Base-by-base conservation (phyloP, 805 yeast genomes). In the Suhomyces emberorum region DNA sequence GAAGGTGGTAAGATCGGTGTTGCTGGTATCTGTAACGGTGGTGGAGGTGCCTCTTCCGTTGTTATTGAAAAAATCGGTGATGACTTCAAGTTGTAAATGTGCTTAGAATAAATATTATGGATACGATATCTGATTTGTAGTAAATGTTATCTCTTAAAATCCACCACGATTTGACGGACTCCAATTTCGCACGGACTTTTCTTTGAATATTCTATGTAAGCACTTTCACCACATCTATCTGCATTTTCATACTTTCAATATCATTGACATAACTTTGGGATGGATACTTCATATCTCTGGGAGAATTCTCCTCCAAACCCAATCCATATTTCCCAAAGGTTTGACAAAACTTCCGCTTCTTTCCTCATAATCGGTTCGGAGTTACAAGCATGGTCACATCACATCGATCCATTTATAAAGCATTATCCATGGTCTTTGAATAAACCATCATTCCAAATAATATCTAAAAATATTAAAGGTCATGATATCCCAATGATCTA, bases 11-110 rank as follows among this genome's bases (percentile, higher is more conserved):
- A 83, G 69, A 63, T 81, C 50, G 99, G 99, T 62, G 88, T 80
- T 49, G 97, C 96, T 54, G 96, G 88, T 62, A 83, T 93, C 59
- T 93, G 98, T 76, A 93, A 93, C 65, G 98, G 99, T 72, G 99
- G 99, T 56, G 99, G 99, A 61, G 99, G 98, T 61, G 98, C 97
- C 33, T 83, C 95, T 38, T 82, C 98, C 17, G 72, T 93, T 54
- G 87, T 93, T 43, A 77, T 93, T 53, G 96, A 89, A 71, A 79
- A 72, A 53, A 55, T 79, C 29, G 67, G 58, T 27, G 40, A 34
- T 30, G 66, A 61, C 35, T 51, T 57, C 34, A 65, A 66, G 51
- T 64, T 68, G 52, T 67, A 55, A 39, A 34, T 28, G n/a, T n/a
- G 19, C 17, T 22, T 15, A 29, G 15, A 11, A 15, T 28, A 15